Conservation (phyloP, 176 grass and related monocot genomes). For the Oryza glumipatula region DNA sequence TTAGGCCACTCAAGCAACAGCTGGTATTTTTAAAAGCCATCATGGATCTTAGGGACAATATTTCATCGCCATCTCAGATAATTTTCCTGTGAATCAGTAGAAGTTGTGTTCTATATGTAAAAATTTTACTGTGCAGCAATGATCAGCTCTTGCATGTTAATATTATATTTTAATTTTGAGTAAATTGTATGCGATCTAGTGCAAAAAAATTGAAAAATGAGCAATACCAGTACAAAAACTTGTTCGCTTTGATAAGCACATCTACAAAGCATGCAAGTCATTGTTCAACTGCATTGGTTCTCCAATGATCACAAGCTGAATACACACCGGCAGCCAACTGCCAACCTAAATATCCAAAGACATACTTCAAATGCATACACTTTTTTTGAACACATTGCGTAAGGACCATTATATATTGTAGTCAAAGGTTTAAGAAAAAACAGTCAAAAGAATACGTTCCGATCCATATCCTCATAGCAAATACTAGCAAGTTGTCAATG, state of each 20-base stretch:
- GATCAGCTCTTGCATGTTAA: not conserved
- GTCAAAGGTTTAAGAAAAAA: not conserved
- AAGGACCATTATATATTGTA: not conserved
- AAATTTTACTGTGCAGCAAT: too few species aligned
- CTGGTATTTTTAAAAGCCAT: constrained; percentile 18
- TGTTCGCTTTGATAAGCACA: not conserved
- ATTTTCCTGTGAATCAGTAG: too few species aligned
- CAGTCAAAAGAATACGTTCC: not conserved
- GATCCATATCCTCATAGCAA: not conserved
- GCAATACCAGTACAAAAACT: too few species aligned
- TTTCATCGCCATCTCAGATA: not conserved
- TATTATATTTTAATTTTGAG: too few species aligned
- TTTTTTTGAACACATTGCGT: not conserved
- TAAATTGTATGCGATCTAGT: too few species aligned
- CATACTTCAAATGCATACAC: not conserved
- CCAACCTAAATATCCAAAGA: not conserved
- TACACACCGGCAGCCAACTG: not conserved
- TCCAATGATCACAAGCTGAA: not conserved
- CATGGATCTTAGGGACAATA: not conserved
- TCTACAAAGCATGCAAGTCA: not conserved
- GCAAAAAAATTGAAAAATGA: too few species aligned
- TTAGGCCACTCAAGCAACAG: constrained; percentile 31
- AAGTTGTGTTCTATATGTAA: too few species aligned
- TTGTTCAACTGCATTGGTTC: not conserved
- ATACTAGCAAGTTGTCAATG: not conserved